Conservation (phyloP, 1,139 yeast genomes). For the Yamadazyma epiphylla region DNA sequence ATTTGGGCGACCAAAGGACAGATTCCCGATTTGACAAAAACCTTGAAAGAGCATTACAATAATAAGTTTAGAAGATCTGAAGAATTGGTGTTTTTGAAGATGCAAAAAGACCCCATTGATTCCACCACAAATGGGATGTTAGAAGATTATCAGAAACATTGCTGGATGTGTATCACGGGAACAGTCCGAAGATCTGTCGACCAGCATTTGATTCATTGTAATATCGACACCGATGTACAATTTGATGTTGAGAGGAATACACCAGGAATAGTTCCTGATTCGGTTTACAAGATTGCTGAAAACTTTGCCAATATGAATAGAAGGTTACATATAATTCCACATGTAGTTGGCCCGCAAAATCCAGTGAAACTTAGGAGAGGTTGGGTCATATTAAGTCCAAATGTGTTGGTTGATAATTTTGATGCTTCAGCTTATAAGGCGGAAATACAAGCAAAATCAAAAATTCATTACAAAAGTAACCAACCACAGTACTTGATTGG, state of each 20-base stretch:
- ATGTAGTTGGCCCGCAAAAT: too few relatives aligned
- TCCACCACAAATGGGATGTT: constrained; percentile 20
- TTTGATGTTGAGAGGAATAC: constrained; percentile 31
- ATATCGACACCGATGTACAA: constrained; percentile 83
- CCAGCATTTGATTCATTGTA: constrained; percentile 82
- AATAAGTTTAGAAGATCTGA: constrained; percentile 85
- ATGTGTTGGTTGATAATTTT: constrained; percentile 70
- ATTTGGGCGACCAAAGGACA: constrained; percentile 82
- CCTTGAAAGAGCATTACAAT: constrained; percentile 60
- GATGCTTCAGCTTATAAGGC: constrained; percentile 28
- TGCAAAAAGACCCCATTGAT: constrained; percentile 57
- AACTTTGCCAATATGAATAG: constrained; percentile 81
- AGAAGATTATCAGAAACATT: constrained; percentile 75
- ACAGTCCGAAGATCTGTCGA: constrained; percentile 86
- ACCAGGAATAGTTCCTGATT: constrained; percentile 58
- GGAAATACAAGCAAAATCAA: constrained; percentile 31
- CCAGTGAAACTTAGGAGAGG: constrained; percentile 78
- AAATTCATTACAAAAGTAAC: constrained; percentile 24
- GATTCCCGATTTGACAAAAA: constrained; percentile 56
- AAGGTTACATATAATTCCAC: constrained; percentile 81
- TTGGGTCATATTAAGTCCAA: constrained; percentile 90
- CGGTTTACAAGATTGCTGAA: constrained; percentile 81
- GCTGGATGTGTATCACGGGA: constrained; percentile 97
- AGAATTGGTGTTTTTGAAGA: constrained; percentile 70
- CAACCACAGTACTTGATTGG: constrained; percentile 50